Evolutionary conservation across 2,329 filamentous ascomycete genomes (phyloP).

Genomic region (Cytospora piceicola): DNA sequence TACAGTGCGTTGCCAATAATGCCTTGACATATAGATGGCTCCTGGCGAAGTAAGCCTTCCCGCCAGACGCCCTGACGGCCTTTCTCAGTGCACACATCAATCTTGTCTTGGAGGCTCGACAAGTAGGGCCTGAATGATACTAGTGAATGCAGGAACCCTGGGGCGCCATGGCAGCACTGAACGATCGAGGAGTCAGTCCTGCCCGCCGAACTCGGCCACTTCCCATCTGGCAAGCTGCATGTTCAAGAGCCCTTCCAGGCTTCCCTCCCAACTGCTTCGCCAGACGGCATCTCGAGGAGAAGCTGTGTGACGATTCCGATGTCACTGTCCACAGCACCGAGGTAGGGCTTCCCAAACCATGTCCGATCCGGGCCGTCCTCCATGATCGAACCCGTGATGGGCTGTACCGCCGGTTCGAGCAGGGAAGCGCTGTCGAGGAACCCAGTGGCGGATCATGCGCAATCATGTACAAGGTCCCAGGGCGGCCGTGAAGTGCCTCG

Average conservation of each 20-base stretch:
- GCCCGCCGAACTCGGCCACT: constrained; percentile 36
- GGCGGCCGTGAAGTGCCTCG: constrained; percentile 69
- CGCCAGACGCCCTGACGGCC: constrained; percentile 55
- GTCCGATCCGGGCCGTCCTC: constrained; percentile 58
- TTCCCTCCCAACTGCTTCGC: constrained; percentile 57
- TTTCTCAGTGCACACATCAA: constrained; percentile 52
- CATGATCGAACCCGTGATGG: constrained; percentile 64
- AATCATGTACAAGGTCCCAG: constrained; percentile 72
- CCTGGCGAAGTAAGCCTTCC: constrained; percentile 61
- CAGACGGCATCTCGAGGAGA: constrained; percentile 59
- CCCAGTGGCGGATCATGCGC: constrained; percentile 62
- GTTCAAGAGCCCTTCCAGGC: constrained; percentile 58
- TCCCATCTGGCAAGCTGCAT: constrained; percentile 54
- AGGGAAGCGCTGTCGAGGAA: constrained; percentile 53
- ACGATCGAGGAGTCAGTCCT: constrained; percentile 44
- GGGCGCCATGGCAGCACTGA: constrained; percentile 65
- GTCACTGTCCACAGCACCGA: constrained; percentile 69
- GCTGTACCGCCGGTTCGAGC: constrained; percentile 57
- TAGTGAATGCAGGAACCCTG: constrained; percentile 60
- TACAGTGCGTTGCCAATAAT: constrained; percentile 62
- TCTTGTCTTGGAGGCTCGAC: constrained; percentile 51
- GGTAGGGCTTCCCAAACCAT: constrained; percentile 65
- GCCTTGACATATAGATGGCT: constrained; percentile 63
- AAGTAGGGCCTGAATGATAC: constrained; percentile 55
- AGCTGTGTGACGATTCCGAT: constrained; percentile 74